phyloP scores from a whole-genome alignment of 192 early-diverging fungal genomes.

The Chytriomyces confervae region DNA sequence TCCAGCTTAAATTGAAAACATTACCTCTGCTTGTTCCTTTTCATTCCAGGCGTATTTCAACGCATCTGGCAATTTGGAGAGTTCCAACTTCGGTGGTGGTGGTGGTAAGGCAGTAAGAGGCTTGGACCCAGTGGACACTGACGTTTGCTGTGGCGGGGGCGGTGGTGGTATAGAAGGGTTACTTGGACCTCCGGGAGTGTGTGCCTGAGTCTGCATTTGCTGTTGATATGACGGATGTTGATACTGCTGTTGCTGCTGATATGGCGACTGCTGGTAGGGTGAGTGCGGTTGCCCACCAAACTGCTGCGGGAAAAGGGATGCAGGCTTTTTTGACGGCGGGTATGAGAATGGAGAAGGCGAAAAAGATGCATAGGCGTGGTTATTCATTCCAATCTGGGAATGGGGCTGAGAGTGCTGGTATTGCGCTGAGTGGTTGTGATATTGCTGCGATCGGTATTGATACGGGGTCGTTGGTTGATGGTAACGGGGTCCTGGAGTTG shows the following conservation, averaged over 20 bases:
- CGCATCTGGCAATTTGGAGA: conserved; percentile 8
- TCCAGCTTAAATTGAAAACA: not conserved
- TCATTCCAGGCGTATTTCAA: conserved; percentile 39
- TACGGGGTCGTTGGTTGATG: too few relatives aligned
- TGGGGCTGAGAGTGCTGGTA: not conserved
- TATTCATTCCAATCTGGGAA: not conserved
- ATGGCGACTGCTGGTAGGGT: not conserved
- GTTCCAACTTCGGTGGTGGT: conserved; percentile 22
- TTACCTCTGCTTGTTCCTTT: conserved; percentile 33
- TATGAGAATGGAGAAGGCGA: not conserved
- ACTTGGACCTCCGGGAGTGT: too few relatives aligned
- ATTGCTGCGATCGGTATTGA: too few relatives aligned
- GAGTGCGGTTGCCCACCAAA: not conserved
- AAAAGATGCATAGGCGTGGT: not conserved
- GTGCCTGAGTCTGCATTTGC: not conserved
- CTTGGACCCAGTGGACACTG: not conserved
- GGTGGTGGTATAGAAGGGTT: too few relatives aligned
- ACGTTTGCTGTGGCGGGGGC: not conserved
- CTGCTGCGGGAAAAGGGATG: not conserved
- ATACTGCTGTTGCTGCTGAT: conserved; percentile 12
- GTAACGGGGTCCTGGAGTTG: too few relatives aligned
- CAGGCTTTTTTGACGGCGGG: not conserved
- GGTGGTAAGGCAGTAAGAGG: not conserved
- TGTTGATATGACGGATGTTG: not conserved
- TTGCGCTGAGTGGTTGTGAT: too few relatives aligned